A percentile compares a stretch with the other conserved stretches of the same genome.
Evolutionary conservation across 2,329 filamentous ascomycete species (phyloP).

Genomic region (Apiospora phragmitis): DNA sequence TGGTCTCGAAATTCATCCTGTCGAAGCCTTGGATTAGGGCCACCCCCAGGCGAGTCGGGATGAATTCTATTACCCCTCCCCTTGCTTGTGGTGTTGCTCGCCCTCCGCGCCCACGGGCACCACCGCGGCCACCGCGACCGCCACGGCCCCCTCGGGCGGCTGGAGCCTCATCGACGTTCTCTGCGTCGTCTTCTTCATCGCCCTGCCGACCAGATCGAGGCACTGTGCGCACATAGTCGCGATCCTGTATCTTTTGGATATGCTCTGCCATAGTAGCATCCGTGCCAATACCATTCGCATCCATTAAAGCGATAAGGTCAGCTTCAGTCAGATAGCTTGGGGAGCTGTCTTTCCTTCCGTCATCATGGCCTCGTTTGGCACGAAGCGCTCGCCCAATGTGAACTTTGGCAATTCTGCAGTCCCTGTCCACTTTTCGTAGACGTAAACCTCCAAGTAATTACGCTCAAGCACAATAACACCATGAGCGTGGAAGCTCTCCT

Average conservation of each 20-base stretch:
- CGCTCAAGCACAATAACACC: slow-evolving; percentile 83
- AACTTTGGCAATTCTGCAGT: slow-evolving; percentile 81
- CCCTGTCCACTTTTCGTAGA: slow-evolving; percentile 95
- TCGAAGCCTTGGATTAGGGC: slow-evolving; percentile 95
- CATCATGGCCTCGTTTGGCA: slow-evolving; percentile 86
- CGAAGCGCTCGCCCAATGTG: slow-evolving; percentile 75
- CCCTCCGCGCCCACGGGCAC: slow-evolving; percentile 43
- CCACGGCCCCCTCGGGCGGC: slow-evolving; percentile 43
- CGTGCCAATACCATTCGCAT: slow-evolving; percentile 96
- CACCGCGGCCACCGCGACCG: slow-evolving; percentile 51
- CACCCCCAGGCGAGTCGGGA: slow-evolving; percentile 88
- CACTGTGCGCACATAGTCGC: slow-evolving; percentile 76
- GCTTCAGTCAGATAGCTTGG: slow-evolving; percentile 91
- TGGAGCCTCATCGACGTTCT: slow-evolving; percentile 40
- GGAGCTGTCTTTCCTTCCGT: slow-evolving; percentile 85
- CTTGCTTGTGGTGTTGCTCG: slow-evolving; percentile 34
- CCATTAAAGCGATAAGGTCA: slow-evolving; percentile 94
- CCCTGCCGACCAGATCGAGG: slow-evolving; percentile 42
- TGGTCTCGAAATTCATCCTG: slow-evolving; percentile 88
- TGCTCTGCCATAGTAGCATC: slow-evolving; percentile 99
- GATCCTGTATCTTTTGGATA: slow-evolving; percentile 90
- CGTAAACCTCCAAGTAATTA: slow-evolving; percentile 94
- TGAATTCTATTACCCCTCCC: slow-evolving; percentile 74
- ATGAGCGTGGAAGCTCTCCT: slow-evolving; percentile 78
- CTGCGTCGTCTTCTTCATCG: slow-evolving; percentile 39